Percentiles rank a stretch among this genome's conserved stretches.
Conservation (phyloP, 495 filamentous ascomycete species). For the Aspergillus saccharolyticus region DNA sequence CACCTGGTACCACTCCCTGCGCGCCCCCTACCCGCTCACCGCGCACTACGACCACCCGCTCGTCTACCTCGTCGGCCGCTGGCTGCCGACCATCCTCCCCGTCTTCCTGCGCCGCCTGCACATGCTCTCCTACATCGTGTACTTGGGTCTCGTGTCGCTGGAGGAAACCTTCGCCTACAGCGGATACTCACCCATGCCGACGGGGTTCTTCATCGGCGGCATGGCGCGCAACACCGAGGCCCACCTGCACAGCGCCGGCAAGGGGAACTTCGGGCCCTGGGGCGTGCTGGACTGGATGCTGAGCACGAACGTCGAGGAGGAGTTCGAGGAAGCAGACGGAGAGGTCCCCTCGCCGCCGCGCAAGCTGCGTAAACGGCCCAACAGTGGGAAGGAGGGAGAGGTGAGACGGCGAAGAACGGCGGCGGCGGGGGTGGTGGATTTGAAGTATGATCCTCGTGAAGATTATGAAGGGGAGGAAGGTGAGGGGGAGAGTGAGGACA, state of each 20-base stretch:
- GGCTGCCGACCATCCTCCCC: conserved; percentile 70
- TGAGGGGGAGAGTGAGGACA: too few relatives aligned
- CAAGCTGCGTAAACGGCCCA: not conserved
- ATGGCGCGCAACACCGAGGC: conserved; percentile 64
- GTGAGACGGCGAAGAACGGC: too few relatives aligned
- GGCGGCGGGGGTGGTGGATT: too few relatives aligned
- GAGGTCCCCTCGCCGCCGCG: not conserved
- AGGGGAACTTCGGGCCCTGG: conserved; percentile 74
- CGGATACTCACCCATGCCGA: conserved; percentile 72
- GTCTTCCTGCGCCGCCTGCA: conserved; percentile 63
- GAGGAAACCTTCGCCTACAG: conserved; percentile 75
- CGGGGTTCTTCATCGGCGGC: conserved; percentile 64
- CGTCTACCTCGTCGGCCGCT: conserved; percentile 62
- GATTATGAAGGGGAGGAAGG: too few relatives aligned
- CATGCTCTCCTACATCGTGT: conserved; percentile 72
- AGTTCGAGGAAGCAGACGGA: conserved; percentile 39
- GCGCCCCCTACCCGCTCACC: conserved; percentile 59
- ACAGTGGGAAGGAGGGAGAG: not conserved
- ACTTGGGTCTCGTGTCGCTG: conserved; percentile 60
- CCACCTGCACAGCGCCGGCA: conserved; percentile 56
- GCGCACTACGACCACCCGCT: conserved; percentile 78
- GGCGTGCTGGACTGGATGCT: conserved; percentile 72
- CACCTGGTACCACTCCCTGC: conserved; percentile 59
- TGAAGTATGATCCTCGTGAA: too few relatives aligned
- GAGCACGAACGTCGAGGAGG: conserved; percentile 59